These are phyloP conservation scores for Colletotrichum sublineola DNA, from an alignment of 2,329 filamentous ascomycete species.

Conservation along the genomic window DNA sequence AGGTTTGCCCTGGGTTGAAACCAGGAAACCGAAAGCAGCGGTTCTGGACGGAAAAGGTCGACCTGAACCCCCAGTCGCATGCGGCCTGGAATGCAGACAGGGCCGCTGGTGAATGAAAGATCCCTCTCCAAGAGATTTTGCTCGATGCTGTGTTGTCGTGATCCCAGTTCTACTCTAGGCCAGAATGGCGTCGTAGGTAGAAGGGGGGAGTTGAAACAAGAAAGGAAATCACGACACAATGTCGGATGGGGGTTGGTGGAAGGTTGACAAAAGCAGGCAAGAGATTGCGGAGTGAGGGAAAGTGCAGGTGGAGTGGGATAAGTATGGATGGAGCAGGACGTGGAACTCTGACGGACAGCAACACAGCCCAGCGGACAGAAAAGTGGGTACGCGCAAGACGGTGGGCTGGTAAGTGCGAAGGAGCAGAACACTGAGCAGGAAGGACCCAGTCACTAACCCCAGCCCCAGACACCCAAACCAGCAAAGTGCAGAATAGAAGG, in stretches of 20 bases:
- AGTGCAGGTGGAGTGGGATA: conserved; percentile 43
- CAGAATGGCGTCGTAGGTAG: conserved; percentile 13
- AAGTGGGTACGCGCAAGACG: conserved; percentile 35
- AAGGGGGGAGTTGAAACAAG: conserved; percentile 32
- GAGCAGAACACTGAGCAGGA: conserved; percentile 17
- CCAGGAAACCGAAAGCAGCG: conserved; percentile 36
- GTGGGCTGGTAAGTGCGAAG: conserved; percentile 33
- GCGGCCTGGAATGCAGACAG: conserved; percentile 30
- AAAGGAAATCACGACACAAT: conserved; percentile 34
- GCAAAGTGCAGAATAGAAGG: conserved; percentile 18
- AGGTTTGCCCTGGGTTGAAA: conserved; percentile 22
- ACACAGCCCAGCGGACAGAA: conserved; percentile 37
- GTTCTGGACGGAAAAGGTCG: conserved; percentile 31
- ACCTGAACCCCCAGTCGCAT: conserved; percentile 38
- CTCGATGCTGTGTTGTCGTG: background rate
- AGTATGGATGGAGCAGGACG: conserved; percentile 38
- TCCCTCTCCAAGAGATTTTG: background rate
- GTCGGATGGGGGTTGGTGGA: conserved; percentile 37
- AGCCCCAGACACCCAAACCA: conserved; percentile 13
- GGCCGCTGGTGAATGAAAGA: background rate
- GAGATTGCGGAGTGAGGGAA: conserved; percentile 35
- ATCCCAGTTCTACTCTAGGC: conserved; percentile 31
- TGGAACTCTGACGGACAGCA: conserved; percentile 39
- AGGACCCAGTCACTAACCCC: conserved; percentile 19
- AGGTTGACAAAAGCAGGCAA: conserved; percentile 28